Conservation (phyloP, 352 stramenopile species). For the Pythium utonaiense region DNA sequence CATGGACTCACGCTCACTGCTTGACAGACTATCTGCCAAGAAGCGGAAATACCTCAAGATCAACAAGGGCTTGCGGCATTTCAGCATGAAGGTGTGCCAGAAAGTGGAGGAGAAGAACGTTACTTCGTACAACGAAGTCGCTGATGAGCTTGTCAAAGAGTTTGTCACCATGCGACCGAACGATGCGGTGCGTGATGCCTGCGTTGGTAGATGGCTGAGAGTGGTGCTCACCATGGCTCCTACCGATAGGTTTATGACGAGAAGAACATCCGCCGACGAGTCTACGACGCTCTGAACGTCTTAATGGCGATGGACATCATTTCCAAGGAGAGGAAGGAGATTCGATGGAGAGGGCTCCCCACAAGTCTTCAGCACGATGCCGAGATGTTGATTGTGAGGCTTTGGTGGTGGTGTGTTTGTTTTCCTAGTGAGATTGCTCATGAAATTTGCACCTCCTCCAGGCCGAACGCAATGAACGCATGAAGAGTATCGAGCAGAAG, state of each 20-base stretch:
- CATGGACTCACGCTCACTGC: background rate
- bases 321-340: slow-evolving; percentile 94
- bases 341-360: slow-evolving; percentile 79
- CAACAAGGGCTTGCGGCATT: slow-evolving; percentile 92
- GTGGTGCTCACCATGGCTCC: background rate
- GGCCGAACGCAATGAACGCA: slow-evolving; percentile 69
- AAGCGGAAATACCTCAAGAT: slow-evolving; percentile 83
- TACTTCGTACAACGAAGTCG: slow-evolving; percentile 95
- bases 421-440: background rate
- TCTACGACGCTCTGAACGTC: slow-evolving; percentile 97
- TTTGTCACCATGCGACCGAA: slow-evolving; percentile 84
- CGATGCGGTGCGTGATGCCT: slow-evolving; percentile 42
- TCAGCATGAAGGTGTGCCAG: slow-evolving; percentile 95
- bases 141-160: slow-evolving; percentile 91
- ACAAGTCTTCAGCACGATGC: slow-evolving; percentile 85
- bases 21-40: slow-evolving; percentile 52
- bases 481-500: slow-evolving; percentile 84
- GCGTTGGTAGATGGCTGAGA: background rate
- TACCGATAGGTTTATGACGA: slow-evolving; percentile 82
- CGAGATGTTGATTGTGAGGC: slow-evolving; percentile 76
- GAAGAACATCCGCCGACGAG: slow-evolving; percentile 95
- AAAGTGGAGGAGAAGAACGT: slow-evolving; percentile 96
- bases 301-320: slow-evolving; percentile 99
- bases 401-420: background rate
- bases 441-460: slow-evolving; percentile 9